phyloP scores from a whole-genome alignment of 345 rosid genomes.

The Viola odorata region DNA sequence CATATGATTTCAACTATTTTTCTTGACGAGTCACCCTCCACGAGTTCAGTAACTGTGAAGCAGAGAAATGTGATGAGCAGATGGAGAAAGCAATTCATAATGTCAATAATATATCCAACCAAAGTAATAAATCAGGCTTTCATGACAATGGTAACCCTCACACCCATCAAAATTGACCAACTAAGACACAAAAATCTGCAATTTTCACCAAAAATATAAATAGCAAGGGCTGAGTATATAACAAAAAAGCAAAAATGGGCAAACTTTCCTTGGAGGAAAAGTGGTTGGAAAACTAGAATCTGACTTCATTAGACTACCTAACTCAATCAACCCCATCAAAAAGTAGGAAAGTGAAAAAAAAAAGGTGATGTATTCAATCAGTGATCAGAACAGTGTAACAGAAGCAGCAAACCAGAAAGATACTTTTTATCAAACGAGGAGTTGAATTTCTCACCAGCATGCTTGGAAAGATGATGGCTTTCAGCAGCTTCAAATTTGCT shows the following conservation, averaged over 20 bases:
- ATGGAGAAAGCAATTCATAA: slow-evolving; percentile 5
- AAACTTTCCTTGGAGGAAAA: no score
- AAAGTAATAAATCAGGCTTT: not conserved
- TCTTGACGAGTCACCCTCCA: slow-evolving; percentile 95
- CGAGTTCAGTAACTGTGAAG: slow-evolving; percentile 80
- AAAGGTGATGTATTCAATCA: slow-evolving; percentile 4
- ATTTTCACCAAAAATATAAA: no score
- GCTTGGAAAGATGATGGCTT: slow-evolving; percentile 94
- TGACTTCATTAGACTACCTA: not conserved
- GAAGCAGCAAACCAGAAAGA: slow-evolving; percentile 13
- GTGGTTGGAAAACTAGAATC: not conserved
- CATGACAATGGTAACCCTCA: not conserved
- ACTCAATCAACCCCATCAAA: not conserved
- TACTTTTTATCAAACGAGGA: not conserved
- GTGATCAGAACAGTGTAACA: slow-evolving; percentile 13
- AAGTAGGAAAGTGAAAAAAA: not conserved
- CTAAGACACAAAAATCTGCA: not conserved
- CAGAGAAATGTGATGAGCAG: slow-evolving; percentile 11
- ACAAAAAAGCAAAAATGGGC: no score
- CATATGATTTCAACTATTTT: slow-evolving; percentile 98
- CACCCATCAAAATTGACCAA: not conserved
- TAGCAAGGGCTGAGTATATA: no score
- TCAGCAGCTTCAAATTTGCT: slow-evolving; percentile 93
- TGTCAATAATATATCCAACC: not conserved
- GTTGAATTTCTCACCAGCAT: slow-evolving; percentile 56